phyloP scores from a whole-genome alignment of 345 rosid genomes.

The Citrus inodora region DNA sequence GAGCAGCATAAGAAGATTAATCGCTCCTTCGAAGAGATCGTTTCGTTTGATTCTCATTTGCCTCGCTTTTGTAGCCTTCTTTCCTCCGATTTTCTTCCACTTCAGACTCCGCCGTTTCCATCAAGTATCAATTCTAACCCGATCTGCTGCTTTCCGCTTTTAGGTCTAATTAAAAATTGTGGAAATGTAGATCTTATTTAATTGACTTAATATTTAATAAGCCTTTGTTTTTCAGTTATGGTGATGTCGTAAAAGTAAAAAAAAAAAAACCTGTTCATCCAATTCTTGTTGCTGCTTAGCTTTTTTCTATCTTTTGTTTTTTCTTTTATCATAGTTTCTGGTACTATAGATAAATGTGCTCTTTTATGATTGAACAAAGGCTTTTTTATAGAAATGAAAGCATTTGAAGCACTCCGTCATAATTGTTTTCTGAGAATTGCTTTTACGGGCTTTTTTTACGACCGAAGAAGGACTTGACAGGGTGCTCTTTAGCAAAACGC shows the following conservation, averaged over 20 bases:
- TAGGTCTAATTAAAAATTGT: not conserved
- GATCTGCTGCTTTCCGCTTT: not conserved
- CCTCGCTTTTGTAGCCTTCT: constrained; percentile 58
- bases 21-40: constrained; percentile 29
- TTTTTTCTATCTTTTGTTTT: no score
- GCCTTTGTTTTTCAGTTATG: not conserved
- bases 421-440: not conserved
- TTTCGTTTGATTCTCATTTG: constrained; percentile 50
- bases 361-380: not conserved
- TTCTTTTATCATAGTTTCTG: no score
- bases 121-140: constrained; percentile 31
- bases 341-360: not conserved
- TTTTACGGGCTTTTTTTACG: not conserved
- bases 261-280: not conserved
- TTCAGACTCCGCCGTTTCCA: constrained; percentile 69
- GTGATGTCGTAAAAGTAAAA: no score
- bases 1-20: not conserved
- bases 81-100: constrained; percentile 89
- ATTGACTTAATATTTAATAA: no score
- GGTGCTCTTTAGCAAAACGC: not conserved
- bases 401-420: not conserved
- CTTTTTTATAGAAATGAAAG: not conserved
- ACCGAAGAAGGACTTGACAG: not conserved
- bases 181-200: not conserved
- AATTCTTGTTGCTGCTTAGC: not conserved